Percentiles rank a stretch among this genome's conserved stretches.
phyloP scores from a whole-genome alignment of 805 yeast genomes.

The Candida schatavii region DNA sequence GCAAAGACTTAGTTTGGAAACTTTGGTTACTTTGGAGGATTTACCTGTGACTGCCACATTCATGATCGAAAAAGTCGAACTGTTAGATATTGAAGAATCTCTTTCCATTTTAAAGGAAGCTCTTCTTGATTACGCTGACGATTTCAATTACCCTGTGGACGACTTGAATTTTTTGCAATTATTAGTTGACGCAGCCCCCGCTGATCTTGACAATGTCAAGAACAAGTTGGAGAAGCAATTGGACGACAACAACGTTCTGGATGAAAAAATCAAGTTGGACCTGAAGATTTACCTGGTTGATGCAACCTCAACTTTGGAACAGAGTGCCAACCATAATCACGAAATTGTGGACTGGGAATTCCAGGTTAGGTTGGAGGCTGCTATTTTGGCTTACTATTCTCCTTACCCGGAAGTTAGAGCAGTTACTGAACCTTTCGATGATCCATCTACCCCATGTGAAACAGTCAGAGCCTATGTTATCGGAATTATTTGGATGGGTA shows the following conservation, averaged over 20 bases:
- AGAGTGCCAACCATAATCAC: neutral
- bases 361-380: slow-evolving; percentile 41
- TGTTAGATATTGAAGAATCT: slow-evolving; percentile 36
- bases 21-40: slow-evolving; percentile 27
- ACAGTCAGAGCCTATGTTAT: slow-evolving; percentile 55
- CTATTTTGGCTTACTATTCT: slow-evolving; percentile 41
- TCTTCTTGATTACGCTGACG: slow-evolving; percentile 41
- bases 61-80: slow-evolving; percentile 25
- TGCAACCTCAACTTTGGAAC: neutral
- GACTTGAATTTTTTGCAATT: slow-evolving; percentile 32
- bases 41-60: slow-evolving; percentile 27
- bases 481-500: slow-evolving; percentile 52
- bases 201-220: neutral
- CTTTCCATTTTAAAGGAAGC: slow-evolving; percentile 37
- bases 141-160: slow-evolving; percentile 43
- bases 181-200: slow-evolving; percentile 9
- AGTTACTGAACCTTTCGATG: slow-evolving; percentile 60
- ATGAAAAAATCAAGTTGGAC: neutral
- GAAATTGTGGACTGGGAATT: slow-evolving; percentile 24
- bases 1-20: slow-evolving; percentile 23
- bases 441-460: slow-evolving; percentile 46
- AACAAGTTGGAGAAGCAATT: neutral
- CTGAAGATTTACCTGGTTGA: slow-evolving; percentile 10
- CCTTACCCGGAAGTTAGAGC: too few species aligned
- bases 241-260: neutral